Evolutionary conservation across 495 filamentous ascomycete species (phyloP), one percentile per base, ranked within the genome.

Genomic region (Evansstolkia leycettana): DNA sequence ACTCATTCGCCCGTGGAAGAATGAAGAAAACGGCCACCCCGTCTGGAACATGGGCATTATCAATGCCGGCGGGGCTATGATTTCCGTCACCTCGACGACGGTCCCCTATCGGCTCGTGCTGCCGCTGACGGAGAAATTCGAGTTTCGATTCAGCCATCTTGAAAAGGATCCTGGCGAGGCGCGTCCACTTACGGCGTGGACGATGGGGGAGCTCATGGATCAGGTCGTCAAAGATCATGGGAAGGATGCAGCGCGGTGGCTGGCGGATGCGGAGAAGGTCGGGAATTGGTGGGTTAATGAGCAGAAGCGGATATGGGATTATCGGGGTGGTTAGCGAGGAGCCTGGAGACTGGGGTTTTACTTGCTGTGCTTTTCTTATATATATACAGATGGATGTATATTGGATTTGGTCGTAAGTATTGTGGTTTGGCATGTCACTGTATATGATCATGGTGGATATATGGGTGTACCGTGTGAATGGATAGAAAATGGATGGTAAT

Each of bases 31-130:
- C 15, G 25, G 17, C 20, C 31, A 45, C 12, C 7, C 39, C 33
- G n/a, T 35, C 35, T 50, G 52, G 63, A 65, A 67, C 35, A 56
- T 68, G 28, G 63, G 58, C 14, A 42, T 66, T 13, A 56, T 68
- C 33, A 67, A 68, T 18, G 60, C 61, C 0, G 64, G 64, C 20
- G 62, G 61, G 13, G 48, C 56, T 0, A 49, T 60, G 37, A 33
- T 69, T 11, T 52, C 54, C 7, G 39, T 62, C 10, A 57, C 52
- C 0, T 47, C 58, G 7, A 54, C 64, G 5, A 47, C 40, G 13
- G 28, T 46, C 6, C 52, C 60, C 2, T 67, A 59, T 34, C 48
- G 64, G 8, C 48, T 69, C 1, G 42, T 69, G 23, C 34, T 67
- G 2, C 64, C 64, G 1, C 39, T 69, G 3, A 54, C 54, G 14